These are phyloP conservation scores for Tricholoma hemisulphureum DNA, from an alignment of 768 basidiomycete species.

Conservation along the genomic window DNA sequence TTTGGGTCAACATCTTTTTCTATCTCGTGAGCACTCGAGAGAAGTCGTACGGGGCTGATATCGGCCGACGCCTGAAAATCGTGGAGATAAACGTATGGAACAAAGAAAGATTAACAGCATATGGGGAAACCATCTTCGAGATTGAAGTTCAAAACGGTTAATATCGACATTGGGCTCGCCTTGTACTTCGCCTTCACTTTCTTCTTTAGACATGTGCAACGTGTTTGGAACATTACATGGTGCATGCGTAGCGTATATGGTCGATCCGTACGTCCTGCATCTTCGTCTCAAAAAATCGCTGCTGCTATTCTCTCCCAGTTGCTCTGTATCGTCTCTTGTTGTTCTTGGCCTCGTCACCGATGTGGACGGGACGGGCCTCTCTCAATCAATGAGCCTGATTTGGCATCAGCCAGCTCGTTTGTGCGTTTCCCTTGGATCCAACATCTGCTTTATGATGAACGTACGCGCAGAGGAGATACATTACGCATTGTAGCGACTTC, in stretches of 20 bases:
- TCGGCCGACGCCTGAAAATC: constrained; percentile 38
- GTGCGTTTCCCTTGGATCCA: constrained; percentile 25
- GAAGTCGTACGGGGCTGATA: constrained; percentile 35
- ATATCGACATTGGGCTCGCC: background rate
- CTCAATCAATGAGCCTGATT: constrained; percentile 50
- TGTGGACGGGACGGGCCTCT: constrained; percentile 45
- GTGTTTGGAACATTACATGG: constrained; percentile 49
- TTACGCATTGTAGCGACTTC: constrained; percentile 43
- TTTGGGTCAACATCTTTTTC: constrained; percentile 31
- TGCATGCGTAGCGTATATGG: constrained; percentile 53
- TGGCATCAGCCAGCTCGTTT: constrained; percentile 44
- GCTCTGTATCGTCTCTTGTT: constrained; percentile 43
- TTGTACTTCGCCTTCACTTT: background rate
- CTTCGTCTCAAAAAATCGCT: background rate
- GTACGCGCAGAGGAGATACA: constrained; percentile 36
- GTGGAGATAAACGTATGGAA: constrained; percentile 37
- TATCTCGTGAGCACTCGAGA: constrained; percentile 37
- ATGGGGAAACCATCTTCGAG: constrained; percentile 39
- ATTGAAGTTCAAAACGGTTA: constrained; percentile 37
- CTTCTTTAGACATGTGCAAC: constrained; percentile 54
- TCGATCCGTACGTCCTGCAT: constrained; percentile 45
- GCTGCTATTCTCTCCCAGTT: constrained; percentile 26
- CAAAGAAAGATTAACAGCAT: constrained; percentile 8
- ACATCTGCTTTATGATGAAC: background rate
- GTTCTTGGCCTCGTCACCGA: constrained; percentile 38